Base-by-base conservation (phyloP, 805 yeast species). In the Torulaspora gathmanii region DNA sequence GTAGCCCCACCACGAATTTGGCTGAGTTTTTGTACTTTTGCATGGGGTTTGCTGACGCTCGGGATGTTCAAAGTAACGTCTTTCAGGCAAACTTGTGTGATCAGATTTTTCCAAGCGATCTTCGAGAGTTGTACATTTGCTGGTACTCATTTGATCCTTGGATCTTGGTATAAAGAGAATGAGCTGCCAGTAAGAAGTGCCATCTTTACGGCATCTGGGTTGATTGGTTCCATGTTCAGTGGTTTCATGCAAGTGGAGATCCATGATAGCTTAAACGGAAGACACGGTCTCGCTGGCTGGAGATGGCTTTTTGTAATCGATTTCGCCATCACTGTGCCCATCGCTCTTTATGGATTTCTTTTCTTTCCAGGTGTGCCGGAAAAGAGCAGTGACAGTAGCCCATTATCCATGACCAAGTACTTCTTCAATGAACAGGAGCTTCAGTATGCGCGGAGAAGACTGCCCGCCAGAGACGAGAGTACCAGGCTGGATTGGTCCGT, bases 271-370 rank as follows among this genome's bases (percentile, higher is more conserved):
- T 65, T 78, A 69, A 60, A 74, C 51, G 74, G 77, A 44, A 58
- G 52, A 16, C 59, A 62, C n/a, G 81, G 81, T 0, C 58, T 79
- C 12, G 70, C 71, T 3, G 85, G 86, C 6, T 80, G 84, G 84
- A 70, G 81, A 60, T 80, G 85, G 85, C 58, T 80, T n/a, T 81
- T 79, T 56, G 75, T 81, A 36, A 77, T 80, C 49, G 84, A 80
- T 61, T 79, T 78, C 51, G 54, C 77, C 26, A 70, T 80, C 36
- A 79, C 85, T 0, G 55, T 80, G 3, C 83, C 83, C 1, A 74
- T 80, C 44, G 74, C 77, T 3, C 29, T 79, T 3, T 78, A 74
- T 50, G 85, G 86, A 1, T 69, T 77, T 31, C 37, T 82, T 2
- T 73, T 73, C 44, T 78, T 80, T 58, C 86, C 86, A 10, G 83